Percentiles rank a stretch among this genome's conserved stretches.
Conservation (phyloP, 2,329 filamentous ascomycete genomes). For the Phoma herbarum region DNA sequence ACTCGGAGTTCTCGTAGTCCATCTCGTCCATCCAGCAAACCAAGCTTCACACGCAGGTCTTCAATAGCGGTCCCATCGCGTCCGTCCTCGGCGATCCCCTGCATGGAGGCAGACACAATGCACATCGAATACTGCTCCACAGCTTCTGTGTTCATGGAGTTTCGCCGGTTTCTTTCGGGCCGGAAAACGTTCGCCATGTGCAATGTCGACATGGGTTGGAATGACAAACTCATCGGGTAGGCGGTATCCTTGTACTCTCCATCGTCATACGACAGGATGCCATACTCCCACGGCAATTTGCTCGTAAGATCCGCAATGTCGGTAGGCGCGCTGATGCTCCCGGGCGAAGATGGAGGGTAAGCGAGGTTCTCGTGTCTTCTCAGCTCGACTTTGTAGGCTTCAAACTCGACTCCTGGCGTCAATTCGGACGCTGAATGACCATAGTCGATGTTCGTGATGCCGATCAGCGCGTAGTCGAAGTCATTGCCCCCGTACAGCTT, state of each 20-base stretch:
- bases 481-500: constrained; percentile 2
- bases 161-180: neutral
- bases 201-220: constrained; percentile 6
- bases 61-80: neutral
- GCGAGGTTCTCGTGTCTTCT: neutral
- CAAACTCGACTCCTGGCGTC: neutral
- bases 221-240: constrained; percentile 9
- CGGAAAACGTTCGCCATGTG: neutral
- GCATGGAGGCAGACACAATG: neutral
- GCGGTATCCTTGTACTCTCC: constrained; percentile 4
- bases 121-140: neutral
- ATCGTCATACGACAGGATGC: neutral
- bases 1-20: constrained; percentile 5
- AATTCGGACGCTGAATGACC: neutral
- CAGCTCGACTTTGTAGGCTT: neutral
- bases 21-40: neutral
- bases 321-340: neutral
- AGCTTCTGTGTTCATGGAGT: neutral
- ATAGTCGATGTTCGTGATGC: neutral
- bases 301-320: constrained; percentile 4
- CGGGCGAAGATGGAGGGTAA: neutral
- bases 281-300: constrained; percentile 13
- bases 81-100: neutral
- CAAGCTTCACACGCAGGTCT: neutral
- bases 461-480: constrained; percentile 1